Conservation (phyloP, 1,139 yeast genomes). For the Kodamaea derodonti region DNA sequence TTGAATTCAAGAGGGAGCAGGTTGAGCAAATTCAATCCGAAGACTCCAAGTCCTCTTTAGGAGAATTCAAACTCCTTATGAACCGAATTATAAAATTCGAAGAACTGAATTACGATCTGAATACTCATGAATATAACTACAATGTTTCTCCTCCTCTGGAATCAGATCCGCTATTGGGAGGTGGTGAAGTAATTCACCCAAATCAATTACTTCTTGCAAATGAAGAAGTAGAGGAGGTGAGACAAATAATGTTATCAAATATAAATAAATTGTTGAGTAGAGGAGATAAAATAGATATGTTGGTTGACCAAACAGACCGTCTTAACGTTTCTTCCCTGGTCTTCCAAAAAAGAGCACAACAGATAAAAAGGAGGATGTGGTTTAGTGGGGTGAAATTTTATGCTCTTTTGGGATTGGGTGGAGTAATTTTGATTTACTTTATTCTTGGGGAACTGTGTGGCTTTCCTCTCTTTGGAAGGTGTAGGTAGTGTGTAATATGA, state of each 20-base stretch:
- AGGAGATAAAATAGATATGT: slow-evolving; percentile 70
- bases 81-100: slow-evolving; percentile 49
- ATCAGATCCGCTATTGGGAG: slow-evolving; percentile 10
- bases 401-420: slow-evolving; percentile 22
- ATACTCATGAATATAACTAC: slow-evolving; percentile 32
- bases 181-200: slow-evolving; percentile 28
- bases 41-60: slow-evolving; percentile 25
- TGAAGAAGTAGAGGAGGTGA: slow-evolving; percentile 51
- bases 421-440: slow-evolving; percentile 34
- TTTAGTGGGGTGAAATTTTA: slow-evolving; percentile 50
- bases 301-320: slow-evolving; percentile 79
- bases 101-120: slow-evolving; percentile 42
- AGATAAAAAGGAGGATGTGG: slow-evolving; percentile 67
- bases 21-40: slow-evolving; percentile 12
- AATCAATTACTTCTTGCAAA: slow-evolving; percentile 39
- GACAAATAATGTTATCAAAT: slow-evolving; percentile 64
- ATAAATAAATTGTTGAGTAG: slow-evolving; percentile 68
- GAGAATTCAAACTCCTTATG: slow-evolving; percentile 51
- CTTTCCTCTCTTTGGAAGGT: slow-evolving; percentile 37
- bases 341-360: slow-evolving; percentile 69
- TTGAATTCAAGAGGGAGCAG: slow-evolving; percentile 34
- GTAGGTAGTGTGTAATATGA: slow-evolving; percentile 11
- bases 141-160: slow-evolving; percentile 17
- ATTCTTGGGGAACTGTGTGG: slow-evolving; percentile 51
- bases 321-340: slow-evolving; percentile 66